Base-by-base conservation (phyloP, 495 filamentous ascomycete species). In the Neurospora intermedia region DNA sequence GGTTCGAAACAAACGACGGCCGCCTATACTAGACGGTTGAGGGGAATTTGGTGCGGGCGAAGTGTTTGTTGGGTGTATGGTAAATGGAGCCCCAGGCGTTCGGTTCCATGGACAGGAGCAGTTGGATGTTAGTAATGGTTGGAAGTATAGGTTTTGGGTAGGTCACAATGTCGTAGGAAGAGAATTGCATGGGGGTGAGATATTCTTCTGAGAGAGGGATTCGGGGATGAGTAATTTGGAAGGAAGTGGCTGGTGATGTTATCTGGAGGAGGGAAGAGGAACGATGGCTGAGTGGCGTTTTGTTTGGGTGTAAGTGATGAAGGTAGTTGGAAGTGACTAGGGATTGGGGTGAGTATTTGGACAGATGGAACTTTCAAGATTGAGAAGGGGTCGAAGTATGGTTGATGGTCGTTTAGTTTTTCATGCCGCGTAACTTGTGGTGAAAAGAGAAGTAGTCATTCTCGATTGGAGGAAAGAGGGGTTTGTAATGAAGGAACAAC, bases 61-160 rank as follows among this genome's bases (percentile, higher is more conserved):
- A 35, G 92, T 83, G 89, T 73, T 93, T 83, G 89, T 73, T 93
- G 91, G 3, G 90, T 92, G 78, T 92, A 93, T 5, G 92, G 78
- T 31, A 31, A 0, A 31, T 31, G 41, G 83, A 83, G 46, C 90
- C 91, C 91, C 83, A 93, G 89, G 74, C 89, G 89, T 74, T 93
- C 91, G 69, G 92, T 81, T 0, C 79, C 80, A 39, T 0, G n/a
- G n/a, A n/a, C n/a, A n/a, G n/a, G 46, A 48, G n/a, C 15, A 2
- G 4, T 23, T 69, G n/a, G 41, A 4, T 6, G 62, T 73, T 23
- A 73, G 72, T 69, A 2, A 27, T 18, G 62, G 11, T 40, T 2
- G 43, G 7, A 31, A 46, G 39, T 16, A 5, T 16, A 2, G 13
- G 42, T 62, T 62, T 62, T 1, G 54, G 54, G 23, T 31, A 27